Evolutionary conservation across 2,329 filamentous ascomycete genomes (phyloP), one percentile per base, ranked within the genome.

Genomic region (Calonectria crousiana): DNA sequence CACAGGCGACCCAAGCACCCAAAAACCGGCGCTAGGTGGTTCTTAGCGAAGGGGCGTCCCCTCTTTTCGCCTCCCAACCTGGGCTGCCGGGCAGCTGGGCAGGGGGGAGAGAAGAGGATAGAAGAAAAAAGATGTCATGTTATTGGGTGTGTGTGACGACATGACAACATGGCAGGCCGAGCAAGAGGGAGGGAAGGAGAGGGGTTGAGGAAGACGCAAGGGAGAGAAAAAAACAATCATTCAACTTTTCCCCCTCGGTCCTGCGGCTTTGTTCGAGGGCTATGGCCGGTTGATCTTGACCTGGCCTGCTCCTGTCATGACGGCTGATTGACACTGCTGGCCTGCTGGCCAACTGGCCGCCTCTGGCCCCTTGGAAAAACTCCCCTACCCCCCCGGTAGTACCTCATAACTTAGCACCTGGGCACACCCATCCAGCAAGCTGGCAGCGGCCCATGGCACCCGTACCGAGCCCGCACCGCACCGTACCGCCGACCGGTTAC

Each of bases 111-210:
- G 66, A 69, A 73, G 66, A 62, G 65, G 34, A 73, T 38, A 65
- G 71, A 73, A 73, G 30, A 47, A 65, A 69, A 71, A 67, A 67
- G 71, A 73, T 73, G 71, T 38, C 71, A 69, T 73, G 71, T 49
- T 58, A 73, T 66, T 73, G 71, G 71, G 60, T 20, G 65, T 73
- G 71, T 73, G 71, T 73, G 71, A 73, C 71, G 71, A 73, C 71
- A 73, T 73, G 71, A 49, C 67, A 60, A 34, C 58, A 69, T 56
- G 64, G 71, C 56, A 51, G 66, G 49, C 66, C 38, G 65, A 64
- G 34, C 26, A 28, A 68, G 51, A 73, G 71, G 71, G 71, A 73
- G 71, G 71, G 71, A 53, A 73, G 71, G 67, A 66, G 71, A 73
- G 71, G 71, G 71, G 71, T 73, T 56, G 58, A 69, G 23, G 28